These are phyloP conservation scores for Thymus quinquecostatus DNA, from an alignment of 257 asterid genomes.

Conservation along the genomic window DNA sequence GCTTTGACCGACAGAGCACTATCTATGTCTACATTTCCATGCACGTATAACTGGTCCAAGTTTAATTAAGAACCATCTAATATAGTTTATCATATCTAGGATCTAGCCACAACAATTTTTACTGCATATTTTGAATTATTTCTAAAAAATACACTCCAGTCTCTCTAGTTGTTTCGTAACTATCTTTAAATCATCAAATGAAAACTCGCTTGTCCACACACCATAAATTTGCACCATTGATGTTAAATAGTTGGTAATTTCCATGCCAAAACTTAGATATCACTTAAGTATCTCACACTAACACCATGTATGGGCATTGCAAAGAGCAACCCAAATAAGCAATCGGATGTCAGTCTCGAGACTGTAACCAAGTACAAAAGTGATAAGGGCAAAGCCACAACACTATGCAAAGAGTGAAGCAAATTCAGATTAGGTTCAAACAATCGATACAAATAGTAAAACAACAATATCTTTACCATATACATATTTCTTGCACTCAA, in stretches of 20 bases:
- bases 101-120: not conserved
- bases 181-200: not conserved
- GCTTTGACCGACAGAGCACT: not conserved
- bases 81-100: not conserved
- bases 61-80: not conserved
- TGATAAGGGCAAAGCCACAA: not conserved
- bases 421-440: not conserved
- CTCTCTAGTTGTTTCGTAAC: not conserved
- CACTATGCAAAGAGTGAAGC: not conserved
- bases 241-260: not conserved
- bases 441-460: not conserved
- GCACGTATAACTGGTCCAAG: not conserved
- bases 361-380: slow-evolving; percentile 14
- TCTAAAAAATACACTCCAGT: not conserved
- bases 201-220: no score
- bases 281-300: not conserved
- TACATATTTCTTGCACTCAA: slow-evolving; percentile 5
- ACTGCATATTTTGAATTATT: slow-evolving; percentile 2
- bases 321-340: not conserved
- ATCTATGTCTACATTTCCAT: slow-evolving; percentile 5
- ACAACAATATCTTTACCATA: not conserved
- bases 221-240: no score
- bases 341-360: not conserved
- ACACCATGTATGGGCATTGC: not conserved
- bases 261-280: not conserved